phyloP scores from a whole-genome alignment of 2,329 filamentous ascomycete species.

The Echinosphaeria canescens region DNA sequence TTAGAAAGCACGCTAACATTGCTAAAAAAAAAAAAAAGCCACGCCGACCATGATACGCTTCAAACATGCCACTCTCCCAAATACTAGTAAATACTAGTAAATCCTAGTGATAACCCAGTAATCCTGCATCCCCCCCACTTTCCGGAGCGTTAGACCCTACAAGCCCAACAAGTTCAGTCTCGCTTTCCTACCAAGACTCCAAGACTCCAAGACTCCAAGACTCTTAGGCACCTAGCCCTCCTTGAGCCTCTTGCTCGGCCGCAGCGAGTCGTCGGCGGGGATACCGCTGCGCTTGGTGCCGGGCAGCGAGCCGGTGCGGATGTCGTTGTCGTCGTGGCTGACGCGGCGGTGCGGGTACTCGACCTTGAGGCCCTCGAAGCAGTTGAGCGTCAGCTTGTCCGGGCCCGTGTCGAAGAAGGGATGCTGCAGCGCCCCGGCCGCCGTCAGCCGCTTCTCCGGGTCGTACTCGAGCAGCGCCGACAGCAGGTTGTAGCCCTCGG shows the following conservation, averaged over 20 bases:
- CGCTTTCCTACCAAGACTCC: too few species aligned
- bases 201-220: neutral
- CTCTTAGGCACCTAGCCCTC: constrained; percentile 13
- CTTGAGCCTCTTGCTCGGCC: constrained; percentile 39
- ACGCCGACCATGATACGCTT: too few species aligned
- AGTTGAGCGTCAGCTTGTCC: constrained; percentile 59
- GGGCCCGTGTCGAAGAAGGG: constrained; percentile 66
- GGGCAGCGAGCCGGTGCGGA: constrained; percentile 70
- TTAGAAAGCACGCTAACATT: too few species aligned
- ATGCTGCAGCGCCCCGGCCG: constrained; percentile 72
- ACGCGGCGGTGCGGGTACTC: constrained; percentile 84
- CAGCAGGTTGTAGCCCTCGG: constrained; percentile 66
- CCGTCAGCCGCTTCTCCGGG: constrained; percentile 70
- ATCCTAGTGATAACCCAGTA: too few species aligned
- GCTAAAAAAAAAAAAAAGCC: too few species aligned
- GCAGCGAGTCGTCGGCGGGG: constrained; percentile 50
- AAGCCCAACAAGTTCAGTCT: too few species aligned
- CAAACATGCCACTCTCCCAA: too few species aligned
- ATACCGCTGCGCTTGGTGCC: constrained; percentile 79
- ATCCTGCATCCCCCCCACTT: too few species aligned
- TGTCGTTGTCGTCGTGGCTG: constrained; percentile 90
- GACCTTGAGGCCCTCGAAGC: constrained; percentile 61
- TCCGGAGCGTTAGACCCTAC: too few species aligned
- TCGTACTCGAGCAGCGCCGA: constrained; percentile 80
- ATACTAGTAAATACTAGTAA: too few species aligned